Evolutionary conservation across 768 basidiomycete genomes (phyloP).

Genomic region (Boletus sensibilis): DNA sequence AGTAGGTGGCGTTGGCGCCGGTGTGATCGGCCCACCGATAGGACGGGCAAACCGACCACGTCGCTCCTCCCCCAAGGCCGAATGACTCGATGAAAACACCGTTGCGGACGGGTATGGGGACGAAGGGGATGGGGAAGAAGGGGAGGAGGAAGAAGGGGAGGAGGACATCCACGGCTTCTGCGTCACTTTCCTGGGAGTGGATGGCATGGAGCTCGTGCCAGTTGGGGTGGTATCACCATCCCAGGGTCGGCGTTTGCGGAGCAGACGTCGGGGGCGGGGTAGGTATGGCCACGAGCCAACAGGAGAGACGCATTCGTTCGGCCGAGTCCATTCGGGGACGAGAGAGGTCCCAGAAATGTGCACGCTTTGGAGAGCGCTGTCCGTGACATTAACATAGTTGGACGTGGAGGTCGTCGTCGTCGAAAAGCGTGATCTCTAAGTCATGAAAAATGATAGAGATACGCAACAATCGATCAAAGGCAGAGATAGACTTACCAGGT

Average conservation of each 20-base stretch:
- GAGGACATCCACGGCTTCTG: background rate
- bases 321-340: slow-evolving; percentile 4
- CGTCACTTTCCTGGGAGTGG: slow-evolving; percentile 13
- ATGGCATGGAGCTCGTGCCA: slow-evolving; percentile 4
- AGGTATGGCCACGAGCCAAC: slow-evolving; percentile 22
- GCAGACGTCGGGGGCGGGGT: slow-evolving; percentile 26
- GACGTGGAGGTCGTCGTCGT: slow-evolving; percentile 36
- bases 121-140: slow-evolving; percentile 7
- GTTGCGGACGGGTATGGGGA: slow-evolving; percentile 2
- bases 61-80: background rate
- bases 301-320: slow-evolving; percentile 9
- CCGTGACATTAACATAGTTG: slow-evolving; percentile 23
- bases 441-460: background rate
- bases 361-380: slow-evolving; percentile 1
- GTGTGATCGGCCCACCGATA: background rate
- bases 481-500: slow-evolving; percentile 16
- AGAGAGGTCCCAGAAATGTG: background rate
- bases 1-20: slow-evolving; percentile 3
- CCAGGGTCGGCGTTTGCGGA: slow-evolving; percentile 31
- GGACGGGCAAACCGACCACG: slow-evolving; percentile 9
- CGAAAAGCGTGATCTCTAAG: slow-evolving; percentile 37
- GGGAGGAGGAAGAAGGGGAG: slow-evolving; percentile 4
- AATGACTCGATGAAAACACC: background rate
- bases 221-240: slow-evolving; percentile 1
- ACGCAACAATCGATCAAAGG: background rate